These are phyloP conservation scores for Xylaria intraflava DNA, from an alignment of 495 filamentous ascomycete species.

Conservation along the genomic window DNA sequence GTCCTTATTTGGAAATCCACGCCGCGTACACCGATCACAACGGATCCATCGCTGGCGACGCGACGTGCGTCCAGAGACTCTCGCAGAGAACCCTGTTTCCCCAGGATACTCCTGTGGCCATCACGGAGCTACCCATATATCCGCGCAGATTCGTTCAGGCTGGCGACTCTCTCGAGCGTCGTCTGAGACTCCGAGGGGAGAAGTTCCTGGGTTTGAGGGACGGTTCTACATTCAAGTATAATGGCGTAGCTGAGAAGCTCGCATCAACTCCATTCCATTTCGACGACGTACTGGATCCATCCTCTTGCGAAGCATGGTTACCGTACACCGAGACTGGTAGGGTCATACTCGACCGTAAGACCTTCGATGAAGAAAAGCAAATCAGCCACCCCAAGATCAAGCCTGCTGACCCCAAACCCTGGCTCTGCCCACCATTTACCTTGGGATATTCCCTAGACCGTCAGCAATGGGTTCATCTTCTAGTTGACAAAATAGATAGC, in stretches of 20 bases:
- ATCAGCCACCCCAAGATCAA: constrained; percentile 35
- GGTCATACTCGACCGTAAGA: constrained; percentile 24
- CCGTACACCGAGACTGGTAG: constrained; percentile 23
- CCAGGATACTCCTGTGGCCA: constrained; percentile 15
- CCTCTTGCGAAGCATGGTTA: constrained; percentile 23
- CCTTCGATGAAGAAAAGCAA: constrained; percentile 23
- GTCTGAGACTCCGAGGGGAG: constrained; percentile 15
- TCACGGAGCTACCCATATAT: constrained; percentile 16
- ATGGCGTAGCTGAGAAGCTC: constrained; percentile 22
- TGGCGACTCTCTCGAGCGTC: constrained; percentile 16
- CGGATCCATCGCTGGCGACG: constrained; percentile 15
- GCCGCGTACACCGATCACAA: constrained; percentile 20
- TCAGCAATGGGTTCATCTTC: constrained; percentile 79
- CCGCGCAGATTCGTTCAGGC: constrained; percentile 17
- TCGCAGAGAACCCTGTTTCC: constrained; percentile 19
- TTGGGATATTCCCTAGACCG: constrained; percentile 75
- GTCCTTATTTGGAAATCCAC: constrained; percentile 23
- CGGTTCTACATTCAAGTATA: constrained; percentile 17
- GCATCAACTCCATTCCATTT: constrained; percentile 19
- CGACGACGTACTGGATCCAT: constrained; percentile 14
- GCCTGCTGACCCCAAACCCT: constrained; percentile 34
- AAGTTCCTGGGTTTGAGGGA: constrained; percentile 17
- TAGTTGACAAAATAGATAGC: constrained; percentile 57
- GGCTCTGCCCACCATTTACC: constrained; percentile 51
- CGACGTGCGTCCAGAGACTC: constrained; percentile 1